Evolutionary conservation across 179 eudicot genomes (phyloP), one percentile per base, ranked within the genome.

Genomic region (Beta macrorhiza): DNA sequence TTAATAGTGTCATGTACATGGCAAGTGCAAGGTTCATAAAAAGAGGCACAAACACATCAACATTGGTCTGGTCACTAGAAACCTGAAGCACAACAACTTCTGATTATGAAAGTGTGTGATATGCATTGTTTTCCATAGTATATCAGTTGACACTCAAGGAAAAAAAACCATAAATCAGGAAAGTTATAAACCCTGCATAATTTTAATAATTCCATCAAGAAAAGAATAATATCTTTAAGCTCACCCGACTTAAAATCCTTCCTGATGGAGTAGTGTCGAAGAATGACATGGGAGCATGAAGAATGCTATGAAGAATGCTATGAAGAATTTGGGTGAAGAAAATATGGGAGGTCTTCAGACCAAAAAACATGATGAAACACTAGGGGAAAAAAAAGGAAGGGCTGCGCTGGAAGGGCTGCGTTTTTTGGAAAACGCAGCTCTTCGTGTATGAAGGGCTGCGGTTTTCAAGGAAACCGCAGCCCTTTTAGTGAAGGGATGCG

Each of bases 241-340:
- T 90, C 88, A 97, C 99, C 97, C 99, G 92, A 86, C 97, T 97
- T 45, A 97, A 85, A 78, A 97, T 91, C 85, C 99, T 94, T 83
- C 99, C 99, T 1, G 98, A 97, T 77, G 99, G 99, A 63, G 98
- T 97, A 25, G 97, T 94, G 80, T 97, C 99, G 57, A 97, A 97
- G 85, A 97, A 97, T 53, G 97, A 87, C 97, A 96, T 96, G 74
- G 99, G 99, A 83, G 99, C 98, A 80, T 91, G 98, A 67, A 96
- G 78, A 78, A 96, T 87, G 90, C 94, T 90, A 77, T 68, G 79
- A 72, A 96, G 92, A 74, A 94, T 91, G 25, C 25, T 25, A 25
- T 25, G 25, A 25, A 25, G 25, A 25, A 25, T 25, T 65, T 85
- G 84, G 16, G 83, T 37, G 81, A 97, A 97, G 85, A 91, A 87